A percentile compares a stretch with the other conserved stretches of the same genome.
Conservation (phyloP, 176 grass and related monocot genomes). For the Stipa capillata region DNA sequence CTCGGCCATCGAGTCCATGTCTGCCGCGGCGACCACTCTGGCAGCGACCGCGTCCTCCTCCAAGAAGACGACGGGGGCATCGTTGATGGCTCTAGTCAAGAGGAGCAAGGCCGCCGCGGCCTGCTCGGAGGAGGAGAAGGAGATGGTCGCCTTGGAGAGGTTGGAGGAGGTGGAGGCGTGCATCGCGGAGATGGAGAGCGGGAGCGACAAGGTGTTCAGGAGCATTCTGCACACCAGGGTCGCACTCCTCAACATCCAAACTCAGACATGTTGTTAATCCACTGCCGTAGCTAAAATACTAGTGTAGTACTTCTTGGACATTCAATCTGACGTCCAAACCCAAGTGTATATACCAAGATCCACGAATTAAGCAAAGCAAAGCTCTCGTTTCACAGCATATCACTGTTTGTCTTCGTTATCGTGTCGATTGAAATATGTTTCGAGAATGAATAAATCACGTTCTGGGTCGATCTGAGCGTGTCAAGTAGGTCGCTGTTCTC, state of each 20-base stretch:
- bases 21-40: conserved; percentile 1
- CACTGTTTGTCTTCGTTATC: no score
- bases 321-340: not conserved
- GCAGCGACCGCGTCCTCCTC: not conserved
- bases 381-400: no score
- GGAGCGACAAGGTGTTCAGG: conserved; percentile 41
- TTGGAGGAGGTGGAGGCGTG: conserved; percentile 22
- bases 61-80: conserved; percentile 10
- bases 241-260: conserved; percentile 52
- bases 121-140: conserved; percentile 22
- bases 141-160: not conserved
- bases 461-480: no score
- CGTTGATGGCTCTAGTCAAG: not conserved
- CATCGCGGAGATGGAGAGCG: conserved; percentile 20
- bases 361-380: not conserved
- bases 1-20: not conserved
- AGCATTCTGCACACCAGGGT: conserved; percentile 41
- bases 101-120: not conserved
- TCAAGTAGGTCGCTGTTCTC: no score
- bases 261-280: not conserved
- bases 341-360: conserved; percentile 26
- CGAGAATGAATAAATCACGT: no score
- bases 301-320: no score
- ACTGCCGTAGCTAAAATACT: not conserved
- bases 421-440: no score